These are phyloP conservation scores for Suillus occidentalis DNA, from an alignment of 768 basidiomycete genomes.

Conservation along the genomic window DNA sequence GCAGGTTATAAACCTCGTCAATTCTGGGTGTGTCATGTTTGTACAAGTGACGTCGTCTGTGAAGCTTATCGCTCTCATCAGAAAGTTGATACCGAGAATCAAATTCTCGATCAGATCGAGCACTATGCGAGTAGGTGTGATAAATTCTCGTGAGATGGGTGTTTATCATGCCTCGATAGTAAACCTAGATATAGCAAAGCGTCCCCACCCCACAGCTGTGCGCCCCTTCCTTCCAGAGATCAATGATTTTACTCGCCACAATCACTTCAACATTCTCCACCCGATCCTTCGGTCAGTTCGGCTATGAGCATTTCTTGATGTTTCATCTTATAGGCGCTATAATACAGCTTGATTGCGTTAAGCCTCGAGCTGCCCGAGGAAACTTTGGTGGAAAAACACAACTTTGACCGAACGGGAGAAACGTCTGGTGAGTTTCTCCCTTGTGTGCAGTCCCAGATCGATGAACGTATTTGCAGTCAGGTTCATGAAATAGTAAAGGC, in stretches of 20 bases:
- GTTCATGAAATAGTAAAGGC: constrained; percentile 39
- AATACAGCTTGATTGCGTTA: constrained; percentile 29
- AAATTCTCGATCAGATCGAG: constrained; percentile 35
- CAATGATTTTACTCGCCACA: constrained; percentile 26
- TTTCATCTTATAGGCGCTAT: background rate
- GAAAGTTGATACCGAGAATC: constrained; percentile 35
- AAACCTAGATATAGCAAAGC: constrained; percentile 23
- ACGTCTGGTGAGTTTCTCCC: constrained; percentile 25
- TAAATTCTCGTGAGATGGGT: background rate
- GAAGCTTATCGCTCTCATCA: constrained; percentile 4
- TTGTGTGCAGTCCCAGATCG: background rate
- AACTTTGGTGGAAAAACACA: constrained; percentile 31
- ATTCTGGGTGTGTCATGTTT: constrained; percentile 44
- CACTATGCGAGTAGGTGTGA: constrained; percentile 30
- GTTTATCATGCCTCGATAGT: constrained; percentile 17
- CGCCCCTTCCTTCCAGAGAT: constrained; percentile 32
- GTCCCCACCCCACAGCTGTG: constrained; percentile 28
- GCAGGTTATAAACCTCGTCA: constrained; percentile 56
- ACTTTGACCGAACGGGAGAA: constrained; percentile 27
- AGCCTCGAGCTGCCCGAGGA: constrained; percentile 37
- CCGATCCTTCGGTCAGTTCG: constrained; percentile 23
- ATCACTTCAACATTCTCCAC: constrained; percentile 30
- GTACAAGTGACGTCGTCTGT: background rate
- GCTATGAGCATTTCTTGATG: background rate
- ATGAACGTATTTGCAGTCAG: constrained; percentile 24